These are phyloP conservation scores for Cyberlindnera americana DNA, from an alignment of 805 yeast genomes.

Conservation along the genomic window DNA sequence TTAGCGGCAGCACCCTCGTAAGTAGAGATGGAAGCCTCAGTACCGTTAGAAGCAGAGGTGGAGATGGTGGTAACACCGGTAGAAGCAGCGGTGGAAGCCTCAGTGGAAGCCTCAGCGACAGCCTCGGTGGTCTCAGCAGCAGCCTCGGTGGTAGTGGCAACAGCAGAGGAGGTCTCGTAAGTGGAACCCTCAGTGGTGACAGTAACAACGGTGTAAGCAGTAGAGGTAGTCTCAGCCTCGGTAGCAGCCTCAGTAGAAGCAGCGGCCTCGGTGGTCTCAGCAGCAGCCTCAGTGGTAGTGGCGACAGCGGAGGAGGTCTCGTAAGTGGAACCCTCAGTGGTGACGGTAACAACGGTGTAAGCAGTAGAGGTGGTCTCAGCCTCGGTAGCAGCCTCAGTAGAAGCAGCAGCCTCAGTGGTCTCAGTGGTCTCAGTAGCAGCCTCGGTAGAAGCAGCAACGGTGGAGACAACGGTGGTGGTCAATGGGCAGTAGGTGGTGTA, in stretches of 20 bases:
- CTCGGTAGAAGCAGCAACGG: slow-evolving; percentile 7
- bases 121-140: slow-evolving; percentile 8
- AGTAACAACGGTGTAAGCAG: slow-evolving; percentile 7
- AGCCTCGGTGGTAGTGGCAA: background rate
- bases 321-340: slow-evolving; percentile 9
- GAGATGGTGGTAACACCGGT: slow-evolving; percentile 4
- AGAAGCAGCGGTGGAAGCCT: slow-evolving; percentile 4
- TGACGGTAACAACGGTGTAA: slow-evolving; percentile 6
- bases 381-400: slow-evolving; percentile 4
- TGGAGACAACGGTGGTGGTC: slow-evolving; percentile 16
- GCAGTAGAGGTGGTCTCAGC: slow-evolving; percentile 1
- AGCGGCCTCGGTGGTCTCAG: slow-evolving; percentile 2
- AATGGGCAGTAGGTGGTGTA: slow-evolving; percentile 23
- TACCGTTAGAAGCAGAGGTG: slow-evolving; percentile 4
- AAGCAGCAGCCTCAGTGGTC: background rate
- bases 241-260: slow-evolving; percentile 5
- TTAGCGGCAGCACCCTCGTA: slow-evolving; percentile 24
- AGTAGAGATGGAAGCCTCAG: slow-evolving; percentile 9
- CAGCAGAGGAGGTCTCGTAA: background rate
- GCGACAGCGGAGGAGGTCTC: slow-evolving; percentile 6
- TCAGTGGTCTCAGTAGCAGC: slow-evolving; percentile 1
- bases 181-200: slow-evolving; percentile 3
- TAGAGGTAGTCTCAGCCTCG: slow-evolving; percentile 7
- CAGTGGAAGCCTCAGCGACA: background rate
- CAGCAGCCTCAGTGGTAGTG: slow-evolving; percentile 4